Evolutionary conservation across 768 basidiomycete genomes (phyloP).

Genomic region (Austroboletus eburneus): DNA sequence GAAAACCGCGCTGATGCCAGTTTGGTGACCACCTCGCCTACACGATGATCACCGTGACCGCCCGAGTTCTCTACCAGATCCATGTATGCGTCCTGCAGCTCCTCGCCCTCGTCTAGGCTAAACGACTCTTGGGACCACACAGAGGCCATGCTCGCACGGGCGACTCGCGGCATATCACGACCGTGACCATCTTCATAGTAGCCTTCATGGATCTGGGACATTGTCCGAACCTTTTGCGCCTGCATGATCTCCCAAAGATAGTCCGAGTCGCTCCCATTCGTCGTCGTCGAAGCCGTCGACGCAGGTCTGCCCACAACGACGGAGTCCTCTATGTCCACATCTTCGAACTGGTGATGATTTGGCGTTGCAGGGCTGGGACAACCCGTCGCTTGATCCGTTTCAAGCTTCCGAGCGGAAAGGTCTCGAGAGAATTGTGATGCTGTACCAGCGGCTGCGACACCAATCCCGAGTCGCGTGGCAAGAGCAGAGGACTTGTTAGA

Average conservation of each 20-base stretch:
- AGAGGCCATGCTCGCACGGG: conserved; percentile 13
- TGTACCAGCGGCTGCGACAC: neutral
- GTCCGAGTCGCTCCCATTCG: conserved; percentile 3
- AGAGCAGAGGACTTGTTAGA: conserved; percentile 10
- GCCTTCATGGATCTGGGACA: too few species aligned
- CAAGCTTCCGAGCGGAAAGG: neutral
- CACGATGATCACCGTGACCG: neutral
- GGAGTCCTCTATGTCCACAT: neutral
- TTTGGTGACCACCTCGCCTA: neutral
- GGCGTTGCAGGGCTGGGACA: neutral
- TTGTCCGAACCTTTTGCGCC: conserved; percentile 3
- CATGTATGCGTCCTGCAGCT: conserved; percentile 1
- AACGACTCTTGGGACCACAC: conserved; percentile 38
- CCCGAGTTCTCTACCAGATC: neutral
- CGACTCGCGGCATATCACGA: too few species aligned
- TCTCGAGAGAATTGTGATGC: neutral
- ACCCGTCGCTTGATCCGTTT: conserved; percentile 12
- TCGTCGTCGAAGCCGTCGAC: neutral
- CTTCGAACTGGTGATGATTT: conserved; percentile 1
- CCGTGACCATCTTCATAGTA: too few species aligned
- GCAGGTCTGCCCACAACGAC: neutral
- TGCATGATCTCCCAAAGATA: conserved; percentile 3
- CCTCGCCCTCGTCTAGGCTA: conserved; percentile 16
- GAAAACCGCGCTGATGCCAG: neutral
- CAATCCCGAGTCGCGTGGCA: conserved; percentile 9